Base-by-base conservation (phyloP, 345 rosid species). In the Eutrema heterophyllum region DNA sequence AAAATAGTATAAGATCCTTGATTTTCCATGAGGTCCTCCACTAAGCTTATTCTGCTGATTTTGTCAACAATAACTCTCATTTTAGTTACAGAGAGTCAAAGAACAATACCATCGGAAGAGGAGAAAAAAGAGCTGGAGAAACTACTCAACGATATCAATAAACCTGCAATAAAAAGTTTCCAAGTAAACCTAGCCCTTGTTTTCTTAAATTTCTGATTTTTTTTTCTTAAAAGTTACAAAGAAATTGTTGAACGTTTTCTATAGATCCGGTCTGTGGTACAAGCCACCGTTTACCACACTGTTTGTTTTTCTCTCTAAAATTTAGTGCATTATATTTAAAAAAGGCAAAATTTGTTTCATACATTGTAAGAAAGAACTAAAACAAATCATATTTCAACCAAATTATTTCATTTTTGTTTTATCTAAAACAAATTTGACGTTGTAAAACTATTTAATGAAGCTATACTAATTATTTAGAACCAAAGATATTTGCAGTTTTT, bases 91-190 rank as follows among this genome's bases (percentile, higher is more conserved):
- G 55, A 68, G 55, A 45, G 62, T 45, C 50, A 5, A 18, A 48
- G 6, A 64, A 26, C 55, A 46, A 21, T 43, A 61, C 50, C 3
- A 4, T 16, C 18, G 13, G 27, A 59, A 39, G 24, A 14, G 12
- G 2, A 43, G 67, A n/a, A 27, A n/a, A 44, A 10, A 8, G 52
- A 62, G 9, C 1, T n/a, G 5, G 51, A 62, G 67, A 43, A 27
- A 62, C 39, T 13, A 14, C 66, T 61, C 36, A 60, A 39, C 35
- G 5, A 39, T 11, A 60, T 60, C 49, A 60, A 60, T 40, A 39
- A 60, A 60, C 48, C 46, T 1, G 32, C 64, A 26, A 7, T 60
- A 4, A 61, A 40, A 38, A 77, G 76, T 56, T 77, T 77, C 67
- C 26, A 18, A 53, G 74, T 69, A n/a, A 68, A 43, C 21, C 32